A percentile compares a stretch with the other conserved stretches of the same genome.
phyloP scores from a whole-genome alignment of 2,329 filamentous ascomycete species.

The Cladosporium sp. region DNA sequence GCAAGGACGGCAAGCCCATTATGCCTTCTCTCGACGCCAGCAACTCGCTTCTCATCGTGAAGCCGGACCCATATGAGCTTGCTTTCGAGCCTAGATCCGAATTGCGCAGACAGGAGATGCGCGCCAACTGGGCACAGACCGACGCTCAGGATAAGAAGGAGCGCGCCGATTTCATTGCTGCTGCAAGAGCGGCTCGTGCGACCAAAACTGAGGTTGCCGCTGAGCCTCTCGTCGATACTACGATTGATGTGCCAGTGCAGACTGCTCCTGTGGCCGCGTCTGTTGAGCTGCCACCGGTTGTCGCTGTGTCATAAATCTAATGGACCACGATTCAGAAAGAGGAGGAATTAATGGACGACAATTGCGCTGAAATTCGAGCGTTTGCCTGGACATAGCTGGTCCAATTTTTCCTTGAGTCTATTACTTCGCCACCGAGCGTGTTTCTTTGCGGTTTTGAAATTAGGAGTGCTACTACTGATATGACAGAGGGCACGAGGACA shows the following conservation, averaged over 20 bases:
- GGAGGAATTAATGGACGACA: constrained; percentile 2
- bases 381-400: background rate
- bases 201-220: background rate
- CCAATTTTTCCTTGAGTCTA: background rate
- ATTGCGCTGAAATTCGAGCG: background rate
- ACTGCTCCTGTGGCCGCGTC: background rate
- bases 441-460: background rate
- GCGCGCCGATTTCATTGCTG: constrained; percentile 32
- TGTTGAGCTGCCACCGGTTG: background rate
- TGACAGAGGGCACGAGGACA: background rate
- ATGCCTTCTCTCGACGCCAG: constrained; percentile 45
- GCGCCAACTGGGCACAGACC: constrained; percentile 36
- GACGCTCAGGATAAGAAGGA: constrained; percentile 35
- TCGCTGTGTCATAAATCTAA: background rate
- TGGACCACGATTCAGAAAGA: constrained; percentile 3
- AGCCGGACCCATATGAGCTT: constrained; percentile 54
- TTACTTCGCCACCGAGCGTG: background rate
- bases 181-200: constrained; percentile 14
- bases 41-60: constrained; percentile 55
- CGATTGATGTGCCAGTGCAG: background rate
- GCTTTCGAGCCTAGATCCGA: constrained; percentile 49
- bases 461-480: background rate
- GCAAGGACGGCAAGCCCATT: constrained; percentile 23
- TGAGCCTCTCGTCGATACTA: background rate
- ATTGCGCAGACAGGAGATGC: constrained; percentile 36